Evolutionary conservation across 345 rosid genomes (phyloP).

Genomic region (Acer yangbiense): DNA sequence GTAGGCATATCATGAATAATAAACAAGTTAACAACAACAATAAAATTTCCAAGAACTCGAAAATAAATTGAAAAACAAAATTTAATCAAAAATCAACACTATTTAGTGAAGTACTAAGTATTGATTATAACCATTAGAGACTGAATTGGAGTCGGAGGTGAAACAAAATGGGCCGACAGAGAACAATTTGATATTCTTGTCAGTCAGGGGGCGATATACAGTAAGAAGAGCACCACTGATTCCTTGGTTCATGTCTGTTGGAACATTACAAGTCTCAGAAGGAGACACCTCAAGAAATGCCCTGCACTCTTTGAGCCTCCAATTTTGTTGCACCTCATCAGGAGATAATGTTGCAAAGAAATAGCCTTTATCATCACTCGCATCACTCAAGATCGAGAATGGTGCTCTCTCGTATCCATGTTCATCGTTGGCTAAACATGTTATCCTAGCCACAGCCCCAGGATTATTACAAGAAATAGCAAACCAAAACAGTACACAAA

Average conservation of each 20-base stretch:
- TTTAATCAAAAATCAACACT: too few relatives aligned
- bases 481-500: too few relatives aligned
- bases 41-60: neutral
- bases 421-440: slow-evolving; percentile 52
- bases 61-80: neutral
- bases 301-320: slow-evolving; percentile 53
- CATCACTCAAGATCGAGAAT: slow-evolving; percentile 51
- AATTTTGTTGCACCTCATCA: slow-evolving; percentile 40
- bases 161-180: slow-evolving; percentile 63
- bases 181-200: slow-evolving; percentile 55
- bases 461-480: neutral
- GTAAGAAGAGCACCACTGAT: slow-evolving; percentile 52
- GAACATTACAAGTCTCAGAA: slow-evolving; percentile 39
- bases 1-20: neutral
- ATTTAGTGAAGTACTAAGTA: neutral
- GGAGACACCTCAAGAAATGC: slow-evolving; percentile 64
- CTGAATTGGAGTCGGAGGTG: slow-evolving; percentile 32
- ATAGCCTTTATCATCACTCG: slow-evolving; percentile 58
- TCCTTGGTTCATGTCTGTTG: slow-evolving; percentile 61
- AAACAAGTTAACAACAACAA: neutral
- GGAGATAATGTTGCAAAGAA: slow-evolving; percentile 57
- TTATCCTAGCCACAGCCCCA: slow-evolving; percentile 71
- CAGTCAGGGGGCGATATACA: slow-evolving; percentile 27
- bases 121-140: slow-evolving; percentile 32
- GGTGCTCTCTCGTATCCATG: slow-evolving; percentile 59